Percentiles rank a stretch among this genome's conserved stretches.
Conservation (phyloP, 2,329 filamentous ascomycete species). For the Zymoseptoria ardabiliae region DNA sequence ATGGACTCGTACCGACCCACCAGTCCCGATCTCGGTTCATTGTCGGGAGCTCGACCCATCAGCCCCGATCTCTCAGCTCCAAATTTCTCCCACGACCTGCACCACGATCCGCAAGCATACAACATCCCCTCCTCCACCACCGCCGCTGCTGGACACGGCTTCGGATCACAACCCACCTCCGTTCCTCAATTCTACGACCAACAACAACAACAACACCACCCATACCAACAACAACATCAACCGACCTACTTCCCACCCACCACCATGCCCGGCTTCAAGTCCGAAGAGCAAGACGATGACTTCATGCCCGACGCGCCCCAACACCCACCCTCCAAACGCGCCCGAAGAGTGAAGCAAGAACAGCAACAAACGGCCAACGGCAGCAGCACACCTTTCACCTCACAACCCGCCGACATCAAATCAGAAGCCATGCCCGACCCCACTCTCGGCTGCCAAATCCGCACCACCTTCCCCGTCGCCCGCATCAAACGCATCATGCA, state of each 20-base stretch:
- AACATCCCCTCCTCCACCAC: constrained; percentile 2
- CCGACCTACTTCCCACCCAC: background rate
- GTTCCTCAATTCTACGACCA: constrained; percentile 17
- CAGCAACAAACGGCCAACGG: constrained; percentile 8
- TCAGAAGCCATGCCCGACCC: constrained; percentile 21
- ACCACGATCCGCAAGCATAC: constrained; percentile 12
- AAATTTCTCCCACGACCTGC: constrained; percentile 12
- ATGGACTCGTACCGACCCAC: constrained; percentile 18
- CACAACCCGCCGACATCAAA: constrained; percentile 12
- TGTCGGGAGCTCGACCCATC: constrained; percentile 33
- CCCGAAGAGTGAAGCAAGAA: constrained; percentile 16
- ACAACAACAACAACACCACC: constrained; percentile 10
- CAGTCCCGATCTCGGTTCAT: constrained; percentile 14
- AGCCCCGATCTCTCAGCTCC: constrained; percentile 31
- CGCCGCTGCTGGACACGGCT: constrained; percentile 5
- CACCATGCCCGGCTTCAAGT: constrained; percentile 17
- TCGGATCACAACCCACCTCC: constrained; percentile 18
- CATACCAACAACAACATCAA: constrained; percentile 5
- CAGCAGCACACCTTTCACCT: constrained; percentile 2
- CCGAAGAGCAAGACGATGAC: constrained; percentile 26
- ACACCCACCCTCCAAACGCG: constrained; percentile 12
- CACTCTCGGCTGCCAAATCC: constrained; percentile 59
- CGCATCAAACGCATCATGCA: constrained; percentile 99
- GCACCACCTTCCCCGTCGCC: constrained; percentile 93
- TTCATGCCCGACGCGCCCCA: constrained; percentile 23